Base-by-base conservation (phyloP, 2,329 filamentous ascomycete genomes). In the Trichoderma pleuroti region DNA sequence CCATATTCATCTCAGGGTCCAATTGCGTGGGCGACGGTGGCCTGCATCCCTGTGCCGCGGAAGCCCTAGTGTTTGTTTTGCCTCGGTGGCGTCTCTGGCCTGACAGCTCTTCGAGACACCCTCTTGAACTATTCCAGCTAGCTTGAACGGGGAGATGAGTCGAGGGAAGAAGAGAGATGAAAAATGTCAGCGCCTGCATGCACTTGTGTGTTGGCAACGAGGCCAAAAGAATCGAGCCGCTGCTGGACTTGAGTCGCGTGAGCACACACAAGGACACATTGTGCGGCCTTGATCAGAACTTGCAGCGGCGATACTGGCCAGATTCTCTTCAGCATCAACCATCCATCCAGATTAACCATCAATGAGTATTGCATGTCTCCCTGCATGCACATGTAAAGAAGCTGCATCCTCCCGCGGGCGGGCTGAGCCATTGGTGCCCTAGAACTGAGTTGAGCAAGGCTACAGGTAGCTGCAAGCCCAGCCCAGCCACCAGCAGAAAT, bases 1-100 rank as follows among this genome's bases (percentile, higher is more conserved):
- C 39, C n/a, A n/a, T n/a, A n/a, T 42, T n/a, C n/a, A 42, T 68
- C 39, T 68, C 66, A 36, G 39, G 66, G 66, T 61, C 66, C 66
- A 68, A 68, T 68, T 36, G 52, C 56, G 16, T 28, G 39, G 21
- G 26, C 54, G 14, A 49, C n/a, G 52, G 26, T 60, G 65, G 65
- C 36, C 56, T 59, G 36, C 12, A 46, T 59, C 54, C 56, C 54
- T 68, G 65, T 32, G 63, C 63, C 63, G 46, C 54, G 36, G 64
- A 7, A 14, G 42, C 32, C 36, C 36, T 68, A 60, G 54, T 60
- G 26, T 68, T 68, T 46, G 65, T 54, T 68, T 68, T 46, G 65
- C 65, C 65, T 49, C 65, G n/a, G 65, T 68, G 65, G 65, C 54
- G 54, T 26, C 34, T 68, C 36, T 46, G 42, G 46, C 34, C 28